Conservation (phyloP, 495 filamentous ascomycete species). For the Xylaria curta region DNA sequence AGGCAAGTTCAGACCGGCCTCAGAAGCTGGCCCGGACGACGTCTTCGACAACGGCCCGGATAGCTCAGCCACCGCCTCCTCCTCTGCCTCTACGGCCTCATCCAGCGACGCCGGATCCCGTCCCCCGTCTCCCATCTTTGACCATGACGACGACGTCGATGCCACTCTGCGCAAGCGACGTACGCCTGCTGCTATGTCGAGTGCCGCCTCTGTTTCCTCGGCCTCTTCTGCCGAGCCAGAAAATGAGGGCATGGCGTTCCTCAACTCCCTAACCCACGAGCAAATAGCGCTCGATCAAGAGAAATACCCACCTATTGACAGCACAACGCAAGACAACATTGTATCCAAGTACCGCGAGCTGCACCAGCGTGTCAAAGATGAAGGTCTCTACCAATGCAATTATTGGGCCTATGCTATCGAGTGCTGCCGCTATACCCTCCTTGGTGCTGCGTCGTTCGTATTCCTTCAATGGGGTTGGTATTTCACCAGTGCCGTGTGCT, state of each 20-base stretch:
- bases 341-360: conserved; percentile 80
- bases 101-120: conserved; percentile 55
- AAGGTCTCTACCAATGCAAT: conserved; percentile 84
- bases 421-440: conserved; percentile 70
- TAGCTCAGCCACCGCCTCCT: conserved; percentile 43
- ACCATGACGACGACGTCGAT: conserved; percentile 65
- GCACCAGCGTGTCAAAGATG: conserved; percentile 70
- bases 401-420: conserved; percentile 85
- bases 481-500: conserved; percentile 70
- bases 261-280: conserved; percentile 76
- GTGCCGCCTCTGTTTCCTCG: conserved; percentile 49
- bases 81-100: conserved; percentile 28
- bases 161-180: conserved; percentile 37
- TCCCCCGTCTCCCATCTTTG: conserved; percentile 71
- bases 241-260: conserved; percentile 64
- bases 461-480: conserved; percentile 79
- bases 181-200: conserved; percentile 27
- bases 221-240: conserved; percentile 46
- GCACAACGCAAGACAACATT: conserved; percentile 76
- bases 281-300: conserved; percentile 77
- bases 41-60: conserved; percentile 49
- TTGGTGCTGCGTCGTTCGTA: conserved; percentile 69
- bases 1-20: conserved; percentile 74
- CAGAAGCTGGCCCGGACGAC: conserved; percentile 45
- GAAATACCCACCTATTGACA: conserved; percentile 83